Evolutionary conservation across 306 rosid species (phyloP).

Genomic region (Lablab purpureus): DNA sequence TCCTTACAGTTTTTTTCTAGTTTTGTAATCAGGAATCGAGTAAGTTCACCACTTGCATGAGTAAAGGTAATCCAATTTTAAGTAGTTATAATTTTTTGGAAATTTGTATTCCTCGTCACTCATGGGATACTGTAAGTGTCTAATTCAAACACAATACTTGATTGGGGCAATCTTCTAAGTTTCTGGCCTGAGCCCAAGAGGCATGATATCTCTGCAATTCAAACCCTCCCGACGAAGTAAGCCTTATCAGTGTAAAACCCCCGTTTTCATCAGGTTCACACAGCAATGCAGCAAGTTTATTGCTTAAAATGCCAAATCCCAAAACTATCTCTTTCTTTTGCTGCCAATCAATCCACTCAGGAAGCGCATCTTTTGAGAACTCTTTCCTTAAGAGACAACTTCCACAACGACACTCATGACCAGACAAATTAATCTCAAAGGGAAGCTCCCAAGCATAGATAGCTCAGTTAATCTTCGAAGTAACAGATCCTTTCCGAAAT

Average conservation of each 20-base stretch:
- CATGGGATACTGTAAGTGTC: slow-evolving; percentile 47
- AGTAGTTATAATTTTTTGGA: slow-evolving; percentile 46
- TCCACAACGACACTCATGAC: slow-evolving; percentile 60
- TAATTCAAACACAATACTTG: slow-evolving; percentile 46
- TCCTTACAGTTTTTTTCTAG: slow-evolving; percentile 32
- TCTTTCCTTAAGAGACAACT: slow-evolving; percentile 69
- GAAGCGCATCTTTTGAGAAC: slow-evolving; percentile 64
- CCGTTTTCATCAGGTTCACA: slow-evolving; percentile 63
- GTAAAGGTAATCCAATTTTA: slow-evolving; percentile 58
- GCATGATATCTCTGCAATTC: slow-evolving; percentile 75
- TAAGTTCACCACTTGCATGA: slow-evolving; percentile 59
- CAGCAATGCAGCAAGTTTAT: slow-evolving; percentile 56
- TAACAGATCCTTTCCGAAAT: slow-evolving; percentile 45
- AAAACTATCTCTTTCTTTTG: slow-evolving; percentile 73
- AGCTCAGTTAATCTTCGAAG: slow-evolving; percentile 49
- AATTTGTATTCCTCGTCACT: slow-evolving; percentile 61
- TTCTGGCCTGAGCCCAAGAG: slow-evolving; percentile 48
- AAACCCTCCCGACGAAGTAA: slow-evolving; percentile 70
- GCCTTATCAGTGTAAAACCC: slow-evolving; percentile 71
- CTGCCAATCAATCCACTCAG: slow-evolving; percentile 81
- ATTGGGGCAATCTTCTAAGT: slow-evolving; percentile 47
- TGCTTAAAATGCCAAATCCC: slow-evolving; percentile 68
- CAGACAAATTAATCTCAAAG: slow-evolving; percentile 56
- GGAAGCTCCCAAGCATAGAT: slow-evolving; percentile 78
- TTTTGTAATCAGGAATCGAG: slow-evolving; percentile 45